Conservation (phyloP, 768 basidiomycete species). For the Auricularia sp. region DNA sequence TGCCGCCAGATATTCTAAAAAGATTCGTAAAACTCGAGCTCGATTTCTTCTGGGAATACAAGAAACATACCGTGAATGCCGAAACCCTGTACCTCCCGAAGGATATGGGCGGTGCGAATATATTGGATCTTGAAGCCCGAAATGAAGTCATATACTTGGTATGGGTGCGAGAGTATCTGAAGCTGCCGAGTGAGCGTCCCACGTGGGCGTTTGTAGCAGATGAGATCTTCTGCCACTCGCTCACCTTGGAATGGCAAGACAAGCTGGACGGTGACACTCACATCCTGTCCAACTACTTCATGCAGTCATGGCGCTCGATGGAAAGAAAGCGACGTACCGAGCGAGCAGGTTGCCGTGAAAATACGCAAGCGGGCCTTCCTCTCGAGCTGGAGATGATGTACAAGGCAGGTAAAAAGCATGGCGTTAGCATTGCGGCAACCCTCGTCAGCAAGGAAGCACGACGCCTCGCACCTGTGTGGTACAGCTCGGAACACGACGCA, state of each 20-base stretch:
- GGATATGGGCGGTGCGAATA: not conserved
- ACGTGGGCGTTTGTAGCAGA: not conserved
- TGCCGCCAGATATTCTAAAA: not conserved
- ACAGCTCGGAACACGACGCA: not conserved
- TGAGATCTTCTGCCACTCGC: not conserved
- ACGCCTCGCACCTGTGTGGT: not conserved
- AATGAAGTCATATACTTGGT: not conserved
- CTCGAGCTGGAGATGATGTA: not conserved
- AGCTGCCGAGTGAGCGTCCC: not conserved
- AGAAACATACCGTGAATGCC: not conserved
- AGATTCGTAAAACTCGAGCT: not conserved
- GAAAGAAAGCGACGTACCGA: not conserved
- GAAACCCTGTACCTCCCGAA: not conserved
- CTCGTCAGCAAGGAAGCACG: not conserved
- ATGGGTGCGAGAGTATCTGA: not conserved
- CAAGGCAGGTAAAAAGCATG: not conserved
- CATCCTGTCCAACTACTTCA: not conserved
- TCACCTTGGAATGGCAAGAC: not conserved
- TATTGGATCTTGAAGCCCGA: not conserved
- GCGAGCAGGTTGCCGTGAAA: not conserved
- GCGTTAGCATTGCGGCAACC: not conserved
- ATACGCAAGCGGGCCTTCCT: not conserved
- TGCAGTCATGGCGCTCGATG: not conserved
- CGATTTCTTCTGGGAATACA: not conserved
- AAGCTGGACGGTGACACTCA: not conserved